These are phyloP conservation scores for Eucalyptus polybractea DNA, from an alignment of 345 rosid genomes.

Conservation along the genomic window DNA sequence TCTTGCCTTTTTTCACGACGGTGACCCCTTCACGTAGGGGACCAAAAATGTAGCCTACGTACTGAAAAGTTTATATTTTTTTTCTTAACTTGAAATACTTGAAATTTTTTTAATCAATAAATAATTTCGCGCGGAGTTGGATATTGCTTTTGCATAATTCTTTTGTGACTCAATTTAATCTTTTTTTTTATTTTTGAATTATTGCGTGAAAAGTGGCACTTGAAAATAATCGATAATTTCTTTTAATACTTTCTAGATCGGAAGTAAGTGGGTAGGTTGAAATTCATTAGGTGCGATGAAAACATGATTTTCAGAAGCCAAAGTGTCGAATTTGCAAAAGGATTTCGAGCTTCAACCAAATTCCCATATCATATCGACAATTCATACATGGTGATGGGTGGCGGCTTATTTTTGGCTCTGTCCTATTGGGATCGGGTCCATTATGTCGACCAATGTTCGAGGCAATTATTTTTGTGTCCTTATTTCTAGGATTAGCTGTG, in stretches of 20 bases:
- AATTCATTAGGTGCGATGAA: neutral
- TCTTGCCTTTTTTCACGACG: neutral
- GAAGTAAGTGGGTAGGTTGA: neutral
- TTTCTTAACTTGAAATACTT: neutral
- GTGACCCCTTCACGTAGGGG: neutral
- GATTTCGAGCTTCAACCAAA: neutral
- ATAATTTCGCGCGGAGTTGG: neutral
- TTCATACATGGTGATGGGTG: neutral
- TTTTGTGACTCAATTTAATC: neutral
- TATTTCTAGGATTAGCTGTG: neutral
- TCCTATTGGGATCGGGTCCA: neutral
- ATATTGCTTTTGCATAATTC: neutral
- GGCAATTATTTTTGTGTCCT: neutral
- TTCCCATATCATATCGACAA: neutral
- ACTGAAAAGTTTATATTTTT: neutral
- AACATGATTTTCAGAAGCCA: neutral
- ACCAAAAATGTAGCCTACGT: neutral
- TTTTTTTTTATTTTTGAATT: neutral
- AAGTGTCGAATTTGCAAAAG: neutral
- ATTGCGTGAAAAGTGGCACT: neutral
- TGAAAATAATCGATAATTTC: neutral
- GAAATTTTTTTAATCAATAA: neutral
- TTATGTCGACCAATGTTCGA: neutral
- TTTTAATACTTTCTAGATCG: neutral
- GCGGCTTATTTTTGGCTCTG: neutral